Conservation (phyloP, 768 basidiomycete species). For the Gymnopilus dilepis region DNA sequence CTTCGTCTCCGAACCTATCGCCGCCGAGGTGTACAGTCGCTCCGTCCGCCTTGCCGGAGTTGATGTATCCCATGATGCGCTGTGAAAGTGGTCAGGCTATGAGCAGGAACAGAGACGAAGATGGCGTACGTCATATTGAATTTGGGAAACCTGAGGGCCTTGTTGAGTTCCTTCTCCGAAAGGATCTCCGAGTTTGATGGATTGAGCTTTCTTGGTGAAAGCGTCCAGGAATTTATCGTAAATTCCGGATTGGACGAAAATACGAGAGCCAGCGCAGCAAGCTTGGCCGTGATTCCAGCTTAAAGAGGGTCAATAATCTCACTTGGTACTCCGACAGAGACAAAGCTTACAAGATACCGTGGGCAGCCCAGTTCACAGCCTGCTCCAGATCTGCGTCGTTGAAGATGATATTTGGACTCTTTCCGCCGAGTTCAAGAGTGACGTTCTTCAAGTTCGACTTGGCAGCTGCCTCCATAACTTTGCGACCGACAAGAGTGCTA, state of each 20-base stretch:
- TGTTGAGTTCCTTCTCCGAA: constrained; percentile 60
- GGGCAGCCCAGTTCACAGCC: constrained; percentile 72
- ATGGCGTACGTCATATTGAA: constrained; percentile 64
- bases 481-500: constrained; percentile 78
- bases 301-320: constrained; percentile 30
- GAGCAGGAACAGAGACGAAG: background rate
- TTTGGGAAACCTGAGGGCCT: constrained; percentile 75
- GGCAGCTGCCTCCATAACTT: constrained; percentile 79
- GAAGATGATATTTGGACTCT: constrained; percentile 74
- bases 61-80: constrained; percentile 81
- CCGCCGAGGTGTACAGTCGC: constrained; percentile 73
- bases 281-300: constrained; percentile 58
- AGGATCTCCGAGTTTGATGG: constrained; percentile 63
- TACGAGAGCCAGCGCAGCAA: constrained; percentile 82
- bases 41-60: constrained; percentile 73
- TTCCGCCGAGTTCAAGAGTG: constrained; percentile 83
- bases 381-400: constrained; percentile 76
- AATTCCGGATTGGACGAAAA: constrained; percentile 79
- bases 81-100: constrained; percentile 31
- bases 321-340: background rate
- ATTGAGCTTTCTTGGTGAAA: constrained; percentile 56
- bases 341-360: constrained; percentile 71
- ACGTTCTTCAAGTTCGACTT: constrained; percentile 85
- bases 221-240: constrained; percentile 76
- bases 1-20: constrained; percentile 50